Percentiles rank a stretch among this genome's conserved stretches.
phyloP scores from a whole-genome alignment of 768 basidiomycete genomes.

The Amanita polypyramis region DNA sequence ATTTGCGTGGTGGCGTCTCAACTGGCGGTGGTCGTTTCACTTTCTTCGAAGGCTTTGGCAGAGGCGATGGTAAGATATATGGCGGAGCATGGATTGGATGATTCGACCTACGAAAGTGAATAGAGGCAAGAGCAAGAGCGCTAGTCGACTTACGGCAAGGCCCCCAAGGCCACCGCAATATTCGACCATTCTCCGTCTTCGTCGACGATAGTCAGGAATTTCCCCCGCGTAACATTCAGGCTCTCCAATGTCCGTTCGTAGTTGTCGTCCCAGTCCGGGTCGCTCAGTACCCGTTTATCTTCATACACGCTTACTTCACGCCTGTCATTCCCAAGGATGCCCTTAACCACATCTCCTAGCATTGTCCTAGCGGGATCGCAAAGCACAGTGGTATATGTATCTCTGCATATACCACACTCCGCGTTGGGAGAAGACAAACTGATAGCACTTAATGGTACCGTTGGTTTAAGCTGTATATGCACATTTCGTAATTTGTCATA shows the following conservation, averaged over 20 bases:
- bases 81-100: slow-evolving; percentile 41
- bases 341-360: slow-evolving; percentile 63
- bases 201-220: slow-evolving; percentile 82
- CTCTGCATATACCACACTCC: slow-evolving; percentile 76
- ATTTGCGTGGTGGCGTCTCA: slow-evolving; percentile 29
- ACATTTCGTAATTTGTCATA: slow-evolving; percentile 60
- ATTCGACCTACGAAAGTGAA: slow-evolving; percentile 32
- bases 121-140: not conserved
- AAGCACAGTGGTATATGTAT: slow-evolving; percentile 64
- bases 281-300: slow-evolving; percentile 76
- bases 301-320: slow-evolving; percentile 77
- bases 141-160: slow-evolving; percentile 54
- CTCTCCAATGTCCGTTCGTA: slow-evolving; percentile 70
- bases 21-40: slow-evolving; percentile 30
- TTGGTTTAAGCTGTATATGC: slow-evolving; percentile 68
- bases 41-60: slow-evolving; percentile 45
- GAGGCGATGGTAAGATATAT: slow-evolving; percentile 53
- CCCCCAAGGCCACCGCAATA: slow-evolving; percentile 58
- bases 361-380: slow-evolving; percentile 66
- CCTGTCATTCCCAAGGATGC: slow-evolving; percentile 48
- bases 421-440: slow-evolving; percentile 61
- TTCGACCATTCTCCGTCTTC: slow-evolving; percentile 74
- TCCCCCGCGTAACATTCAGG: slow-evolving; percentile 70
- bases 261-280: slow-evolving; percentile 94
- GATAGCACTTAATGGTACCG: slow-evolving; percentile 67